Evolutionary conservation across 441 rosid species (phyloP), one percentile per base, ranked within the genome.

Genomic region (Pelargonium australe): DNA sequence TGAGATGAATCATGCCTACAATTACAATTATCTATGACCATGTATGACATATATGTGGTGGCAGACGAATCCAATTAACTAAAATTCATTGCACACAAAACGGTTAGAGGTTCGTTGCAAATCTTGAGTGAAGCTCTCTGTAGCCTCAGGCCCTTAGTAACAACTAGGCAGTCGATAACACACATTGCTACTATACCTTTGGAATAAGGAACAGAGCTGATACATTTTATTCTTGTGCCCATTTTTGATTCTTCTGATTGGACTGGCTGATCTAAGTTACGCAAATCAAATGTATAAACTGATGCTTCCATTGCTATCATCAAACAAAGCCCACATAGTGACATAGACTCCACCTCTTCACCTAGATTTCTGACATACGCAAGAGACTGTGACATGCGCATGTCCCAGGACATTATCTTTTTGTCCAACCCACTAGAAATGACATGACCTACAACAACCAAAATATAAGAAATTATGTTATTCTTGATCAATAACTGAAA

Each of bases 391-490:
- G 77, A 75, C 51, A 63, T 75, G 64, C 89, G 82, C 23, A 64
- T 67, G 82, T 92, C 98, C 96, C 93, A 85, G 44, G 78, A 74
- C 69, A 75, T 80, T 62, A 90, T 76, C 80, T 71, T 88, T 75
- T 81, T 88, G 86, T 92, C 98, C 76, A 87, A 79, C 60, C 96
- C 91, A 55, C 91, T 75, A 57, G 88, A 83, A 72, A 92, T 68
- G 53, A 85, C 78, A 74, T 74, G 86, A 74, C 89, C 98, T 92
- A 73, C 69, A 70, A 43, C 51, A 69, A 73, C 20, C 55, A 68
- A 43, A 37, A 49, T 58, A 73, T 41, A 60, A 70, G 19, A 7
- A 19, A 14, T 66, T 72, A 43, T 12, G 34, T 45, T 23, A 34
- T 41, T 14, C 4, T 11, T 47, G 20, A 3, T 0, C 8, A 14